Conservation (phyloP, 2,329 filamentous ascomycete genomes). For the Amylocarpus encephaloides region DNA sequence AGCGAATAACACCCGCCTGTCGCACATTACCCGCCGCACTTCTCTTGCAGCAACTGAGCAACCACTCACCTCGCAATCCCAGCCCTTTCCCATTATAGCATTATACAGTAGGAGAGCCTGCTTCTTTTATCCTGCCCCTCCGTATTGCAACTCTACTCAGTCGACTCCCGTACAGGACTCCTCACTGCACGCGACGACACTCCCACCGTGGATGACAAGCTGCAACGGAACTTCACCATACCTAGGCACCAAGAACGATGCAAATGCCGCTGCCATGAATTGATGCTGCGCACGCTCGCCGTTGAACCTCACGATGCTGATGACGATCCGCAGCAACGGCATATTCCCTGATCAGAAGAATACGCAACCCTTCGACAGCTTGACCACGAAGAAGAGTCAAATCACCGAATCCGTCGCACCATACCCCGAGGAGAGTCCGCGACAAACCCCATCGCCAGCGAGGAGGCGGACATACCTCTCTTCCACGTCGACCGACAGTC, state of each 20-base stretch:
- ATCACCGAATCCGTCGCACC: conserved; percentile 12
- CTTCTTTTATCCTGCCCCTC: conserved; percentile 20
- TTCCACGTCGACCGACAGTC: conserved; percentile 12
- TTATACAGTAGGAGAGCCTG: too few species aligned
- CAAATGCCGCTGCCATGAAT: conserved; percentile 19
- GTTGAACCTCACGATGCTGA: conserved; percentile 44
- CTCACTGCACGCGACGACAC: conserved; percentile 12
- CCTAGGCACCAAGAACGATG: conserved; percentile 4
- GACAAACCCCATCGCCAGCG: conserved; percentile 12
- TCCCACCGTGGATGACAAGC: background rate
- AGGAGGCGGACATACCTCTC: conserved; percentile 14
- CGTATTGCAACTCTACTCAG: conserved; percentile 13
- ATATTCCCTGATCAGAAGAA: conserved; percentile 28
- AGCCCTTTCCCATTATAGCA: conserved; percentile 19
- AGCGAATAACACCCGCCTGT: conserved; percentile 15
- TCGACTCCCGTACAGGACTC: background rate
- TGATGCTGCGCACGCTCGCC: conserved; percentile 10
- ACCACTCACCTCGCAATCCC: conserved; percentile 21
- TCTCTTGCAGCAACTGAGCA: conserved; percentile 12
- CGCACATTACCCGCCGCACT: conserved; percentile 19
- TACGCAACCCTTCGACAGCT: conserved; percentile 21
- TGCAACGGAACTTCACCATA: background rate
- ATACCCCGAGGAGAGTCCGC: conserved; percentile 10
- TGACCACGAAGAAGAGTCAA: conserved; percentile 12
- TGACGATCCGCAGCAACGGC: conserved; percentile 36